phyloP scores from a whole-genome alignment of 768 basidiomycete genomes.

The Suillus weaverae region DNA sequence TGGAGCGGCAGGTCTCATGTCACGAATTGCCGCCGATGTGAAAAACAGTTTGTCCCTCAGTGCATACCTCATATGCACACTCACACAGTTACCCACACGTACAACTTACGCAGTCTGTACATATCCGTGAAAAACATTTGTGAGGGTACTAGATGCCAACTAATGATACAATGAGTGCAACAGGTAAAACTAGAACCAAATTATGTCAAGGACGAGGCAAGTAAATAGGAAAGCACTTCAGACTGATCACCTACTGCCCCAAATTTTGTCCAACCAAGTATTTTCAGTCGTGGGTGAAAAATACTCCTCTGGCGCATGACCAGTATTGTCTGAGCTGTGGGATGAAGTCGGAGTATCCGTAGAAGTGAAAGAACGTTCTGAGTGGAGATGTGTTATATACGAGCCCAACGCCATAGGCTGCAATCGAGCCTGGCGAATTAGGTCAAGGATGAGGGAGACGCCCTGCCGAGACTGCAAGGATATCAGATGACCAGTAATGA shows the following conservation, averaged over 20 bases:
- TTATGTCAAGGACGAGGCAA: constrained; percentile 15
- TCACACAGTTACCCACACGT: neutral
- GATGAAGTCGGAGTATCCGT: constrained; percentile 22
- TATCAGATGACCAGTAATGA: constrained; percentile 11
- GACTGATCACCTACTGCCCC: constrained; percentile 20
- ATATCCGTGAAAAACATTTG: constrained; percentile 7
- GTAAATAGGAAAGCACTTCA: constrained; percentile 22
- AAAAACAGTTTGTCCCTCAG: neutral
- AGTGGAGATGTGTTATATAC: constrained; percentile 35
- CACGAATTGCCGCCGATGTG: constrained; percentile 15
- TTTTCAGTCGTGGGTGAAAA: constrained; percentile 11
- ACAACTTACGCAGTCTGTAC: neutral
- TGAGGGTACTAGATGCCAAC: constrained; percentile 25
- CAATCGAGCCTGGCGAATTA: constrained; percentile 75
- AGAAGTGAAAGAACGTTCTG: constrained; percentile 30
- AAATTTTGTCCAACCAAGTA: constrained; percentile 28
- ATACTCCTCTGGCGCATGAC: constrained; percentile 20
- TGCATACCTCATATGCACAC: neutral
- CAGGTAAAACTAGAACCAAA: constrained; percentile 12
- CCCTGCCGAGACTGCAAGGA: constrained; percentile 76
- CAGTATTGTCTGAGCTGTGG: constrained; percentile 12
- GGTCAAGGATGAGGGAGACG: constrained; percentile 75
- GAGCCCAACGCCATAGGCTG: constrained; percentile 48
- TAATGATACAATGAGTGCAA: constrained; percentile 33
- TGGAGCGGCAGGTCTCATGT: neutral